These are phyloP conservation scores for Trichoderma sp. DNA, from an alignment of 2,329 filamentous ascomycete species.

Conservation along the genomic window DNA sequence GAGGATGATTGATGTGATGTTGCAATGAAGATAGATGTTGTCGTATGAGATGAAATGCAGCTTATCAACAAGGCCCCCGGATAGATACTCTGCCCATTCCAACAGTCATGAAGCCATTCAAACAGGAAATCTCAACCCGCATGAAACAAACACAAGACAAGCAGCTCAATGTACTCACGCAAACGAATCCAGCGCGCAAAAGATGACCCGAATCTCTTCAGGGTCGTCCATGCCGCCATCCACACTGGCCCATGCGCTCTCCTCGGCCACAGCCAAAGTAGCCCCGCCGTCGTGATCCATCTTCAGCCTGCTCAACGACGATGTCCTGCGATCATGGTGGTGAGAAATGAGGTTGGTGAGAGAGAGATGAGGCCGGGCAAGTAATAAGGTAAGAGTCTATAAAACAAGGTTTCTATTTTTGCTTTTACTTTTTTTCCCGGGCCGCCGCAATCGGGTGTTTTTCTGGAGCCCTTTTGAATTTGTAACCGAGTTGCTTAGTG, in stretches of 20 bases:
- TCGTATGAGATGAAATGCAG: background rate
- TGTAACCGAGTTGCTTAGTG: constrained; percentile 8
- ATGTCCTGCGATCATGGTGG: constrained; percentile 9
- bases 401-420: background rate
- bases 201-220: constrained; percentile 78
- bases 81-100: background rate
- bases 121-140: background rate
- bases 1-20: background rate
- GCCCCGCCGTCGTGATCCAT: constrained; percentile 19
- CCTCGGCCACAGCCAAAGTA: constrained; percentile 30
- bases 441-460: constrained; percentile 12
- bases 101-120: background rate
- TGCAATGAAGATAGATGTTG: background rate
- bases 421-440: constrained; percentile 9
- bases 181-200: constrained; percentile 84
- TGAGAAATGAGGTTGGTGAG: background rate
- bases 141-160: background rate
- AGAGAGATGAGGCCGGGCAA: background rate
- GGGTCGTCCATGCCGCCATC: constrained; percentile 68
- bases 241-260: constrained; percentile 57
- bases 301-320: constrained; percentile 19
- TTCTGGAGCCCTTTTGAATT: constrained; percentile 8
- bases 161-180: constrained; percentile 56
- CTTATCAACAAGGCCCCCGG: background rate
- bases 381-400: background rate